phyloP scores from a whole-genome alignment of 441 rosid species.

The Metrosideros polymorpha region DNA sequence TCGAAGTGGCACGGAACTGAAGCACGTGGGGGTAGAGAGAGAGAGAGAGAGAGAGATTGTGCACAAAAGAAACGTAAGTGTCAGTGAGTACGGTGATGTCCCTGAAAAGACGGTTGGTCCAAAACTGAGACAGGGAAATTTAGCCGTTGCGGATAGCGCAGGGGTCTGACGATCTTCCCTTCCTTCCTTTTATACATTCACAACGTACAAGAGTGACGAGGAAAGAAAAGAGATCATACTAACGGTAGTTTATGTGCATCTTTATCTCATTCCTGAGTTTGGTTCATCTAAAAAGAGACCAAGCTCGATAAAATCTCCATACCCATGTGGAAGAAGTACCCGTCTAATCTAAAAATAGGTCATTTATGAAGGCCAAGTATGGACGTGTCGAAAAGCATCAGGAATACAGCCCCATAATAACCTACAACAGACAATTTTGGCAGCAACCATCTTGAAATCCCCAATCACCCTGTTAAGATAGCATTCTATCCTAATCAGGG shows the following conservation, averaged over 20 bases:
- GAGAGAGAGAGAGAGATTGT: not conserved
- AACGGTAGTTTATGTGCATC: not conserved
- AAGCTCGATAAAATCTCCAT: not conserved
- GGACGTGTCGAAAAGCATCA: not conserved
- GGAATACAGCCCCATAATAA: not conserved
- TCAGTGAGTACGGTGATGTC: not conserved
- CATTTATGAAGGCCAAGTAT: not conserved
- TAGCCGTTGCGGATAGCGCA: not conserved
- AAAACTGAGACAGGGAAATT: not conserved
- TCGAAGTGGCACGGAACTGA: not conserved
- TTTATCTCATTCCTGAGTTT: not conserved
- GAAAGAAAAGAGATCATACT: not conserved
- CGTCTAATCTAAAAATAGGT: not conserved
- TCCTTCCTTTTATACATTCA: not conserved
- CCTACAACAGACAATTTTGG: not conserved
- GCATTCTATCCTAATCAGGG: not conserved
- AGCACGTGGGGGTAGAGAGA: not conserved
- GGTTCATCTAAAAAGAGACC: not conserved
- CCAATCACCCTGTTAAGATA: not conserved
- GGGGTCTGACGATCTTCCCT: not conserved
- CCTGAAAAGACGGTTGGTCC: not conserved
- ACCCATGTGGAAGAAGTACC: not conserved
- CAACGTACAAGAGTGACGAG: not conserved
- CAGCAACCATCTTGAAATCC: not conserved
- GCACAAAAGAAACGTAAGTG: not conserved